Conservation (phyloP, 31 red algal species). For the Bonnemaisonia californica region DNA sequence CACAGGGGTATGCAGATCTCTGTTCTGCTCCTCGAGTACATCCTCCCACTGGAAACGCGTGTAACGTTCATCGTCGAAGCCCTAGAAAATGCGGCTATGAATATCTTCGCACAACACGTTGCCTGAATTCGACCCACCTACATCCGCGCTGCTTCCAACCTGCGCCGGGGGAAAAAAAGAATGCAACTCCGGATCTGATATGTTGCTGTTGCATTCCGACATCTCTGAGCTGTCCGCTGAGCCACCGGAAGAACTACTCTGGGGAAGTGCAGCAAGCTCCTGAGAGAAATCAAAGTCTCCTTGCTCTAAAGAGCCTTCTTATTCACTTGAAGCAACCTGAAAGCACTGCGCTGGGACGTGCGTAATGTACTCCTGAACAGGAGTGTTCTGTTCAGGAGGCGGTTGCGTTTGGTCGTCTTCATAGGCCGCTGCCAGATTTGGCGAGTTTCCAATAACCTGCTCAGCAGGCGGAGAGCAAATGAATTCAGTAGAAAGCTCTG, state of each 20-base stretch:
- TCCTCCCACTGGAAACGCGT: background rate
- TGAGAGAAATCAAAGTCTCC: background rate
- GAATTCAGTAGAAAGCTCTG: too few relatives aligned
- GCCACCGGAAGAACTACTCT: background rate
- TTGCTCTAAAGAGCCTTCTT: background rate
- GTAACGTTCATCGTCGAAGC: constrained; percentile 7
- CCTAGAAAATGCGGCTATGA: constrained; percentile 10
- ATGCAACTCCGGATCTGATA: background rate
- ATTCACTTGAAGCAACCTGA: background rate
- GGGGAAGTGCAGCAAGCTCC: background rate
- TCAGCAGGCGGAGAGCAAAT: too few relatives aligned
- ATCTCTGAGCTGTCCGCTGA: background rate
- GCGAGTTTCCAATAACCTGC: too few relatives aligned
- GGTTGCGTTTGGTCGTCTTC: too few relatives aligned
- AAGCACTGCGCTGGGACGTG: background rate
- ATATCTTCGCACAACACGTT: constrained; percentile 6
- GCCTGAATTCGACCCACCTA: background rate
- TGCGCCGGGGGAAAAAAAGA: background rate
- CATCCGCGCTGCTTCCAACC: background rate
- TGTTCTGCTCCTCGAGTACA: background rate
- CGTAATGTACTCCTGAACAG: background rate
- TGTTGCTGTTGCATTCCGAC: background rate
- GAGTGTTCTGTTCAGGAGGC: too few relatives aligned
- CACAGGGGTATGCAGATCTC: background rate
- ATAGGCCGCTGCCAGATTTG: too few relatives aligned